These are phyloP conservation scores for Purpureocillium lavendulum DNA, from an alignment of 2,329 filamentous ascomycete genomes.

Conservation along the genomic window DNA sequence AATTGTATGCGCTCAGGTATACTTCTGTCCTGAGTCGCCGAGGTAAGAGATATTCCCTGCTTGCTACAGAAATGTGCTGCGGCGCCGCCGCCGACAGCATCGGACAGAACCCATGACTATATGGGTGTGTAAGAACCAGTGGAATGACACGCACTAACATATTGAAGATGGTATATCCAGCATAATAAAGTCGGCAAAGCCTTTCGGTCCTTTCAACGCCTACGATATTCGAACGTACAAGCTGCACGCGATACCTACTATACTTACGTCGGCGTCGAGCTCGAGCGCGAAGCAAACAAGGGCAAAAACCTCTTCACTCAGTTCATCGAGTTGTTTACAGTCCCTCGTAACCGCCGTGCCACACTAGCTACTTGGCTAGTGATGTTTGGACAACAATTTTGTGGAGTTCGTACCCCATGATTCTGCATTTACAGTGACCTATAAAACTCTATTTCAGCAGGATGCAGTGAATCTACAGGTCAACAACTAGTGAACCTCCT, in stretches of 20 bases:
- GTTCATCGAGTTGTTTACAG: slow-evolving; percentile 22
- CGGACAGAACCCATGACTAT: no score
- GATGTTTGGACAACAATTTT: slow-evolving; percentile 14
- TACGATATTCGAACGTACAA: slow-evolving; percentile 49
- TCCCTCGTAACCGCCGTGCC: slow-evolving; percentile 24
- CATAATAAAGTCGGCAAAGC: slow-evolving; percentile 42
- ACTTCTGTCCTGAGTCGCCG: slow-evolving; percentile 50
- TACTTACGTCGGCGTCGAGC: slow-evolving; percentile 19
- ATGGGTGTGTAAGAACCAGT: no score
- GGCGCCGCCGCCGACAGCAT: no score
- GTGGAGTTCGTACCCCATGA: no score
- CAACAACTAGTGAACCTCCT: no score
- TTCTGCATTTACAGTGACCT: no score
- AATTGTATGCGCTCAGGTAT: slow-evolving; percentile 46
- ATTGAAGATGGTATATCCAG: slow-evolving; percentile 39
- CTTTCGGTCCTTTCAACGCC: slow-evolving; percentile 39
- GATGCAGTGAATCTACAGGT: no score
- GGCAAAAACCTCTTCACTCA: slow-evolving; percentile 28
- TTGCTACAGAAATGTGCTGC: no score
- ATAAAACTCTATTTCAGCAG: no score
- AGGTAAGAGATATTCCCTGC: slow-evolving; percentile 23
- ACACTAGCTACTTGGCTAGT: slow-evolving; percentile 25
- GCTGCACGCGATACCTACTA: slow-evolving; percentile 40
- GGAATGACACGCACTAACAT: no score
- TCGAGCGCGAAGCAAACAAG: slow-evolving; percentile 16